Evolutionary conservation across 306 rosid genomes (phyloP).

Genomic region (Trifolium subterraneum): DNA sequence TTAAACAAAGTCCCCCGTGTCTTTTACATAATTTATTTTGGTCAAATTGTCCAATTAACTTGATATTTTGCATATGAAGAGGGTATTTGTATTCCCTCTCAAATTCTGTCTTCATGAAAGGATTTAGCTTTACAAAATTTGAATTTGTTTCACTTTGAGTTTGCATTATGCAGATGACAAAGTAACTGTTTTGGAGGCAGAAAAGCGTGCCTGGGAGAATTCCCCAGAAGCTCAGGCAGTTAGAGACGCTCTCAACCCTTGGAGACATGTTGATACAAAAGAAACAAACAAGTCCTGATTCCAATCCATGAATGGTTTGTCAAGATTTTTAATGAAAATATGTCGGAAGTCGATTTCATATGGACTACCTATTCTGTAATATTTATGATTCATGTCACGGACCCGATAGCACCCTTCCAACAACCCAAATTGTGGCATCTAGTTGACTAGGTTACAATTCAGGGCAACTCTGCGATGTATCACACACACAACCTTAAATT

Average conservation of each 20-base stretch:
- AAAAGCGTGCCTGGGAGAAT: constrained; percentile 79
- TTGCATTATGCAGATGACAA: constrained; percentile 70
- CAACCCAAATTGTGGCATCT: background rate
- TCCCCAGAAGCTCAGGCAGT: constrained; percentile 77
- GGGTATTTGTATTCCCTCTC: background rate
- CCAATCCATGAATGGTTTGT: constrained; percentile 1
- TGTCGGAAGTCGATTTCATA: constrained; percentile 10
- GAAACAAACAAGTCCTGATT: constrained; percentile 45
- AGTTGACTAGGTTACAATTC: background rate
- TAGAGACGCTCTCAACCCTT: constrained; percentile 66
- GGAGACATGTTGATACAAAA: constrained; percentile 47
- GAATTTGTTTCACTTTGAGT: constrained; percentile 27
- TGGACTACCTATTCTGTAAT: constrained; percentile 21
- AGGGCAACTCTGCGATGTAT: background rate
- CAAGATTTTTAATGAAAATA: constrained; percentile 9
- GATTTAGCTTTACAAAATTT: constrained; percentile 3
- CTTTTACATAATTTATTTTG: constrained; percentile 5
- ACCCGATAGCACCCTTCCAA: background rate
- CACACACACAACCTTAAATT: background rate
- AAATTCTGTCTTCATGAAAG: background rate
- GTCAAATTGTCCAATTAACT: constrained; percentile 9
- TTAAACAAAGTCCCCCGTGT: background rate
- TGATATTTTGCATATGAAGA: background rate
- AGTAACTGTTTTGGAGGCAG: constrained; percentile 87
- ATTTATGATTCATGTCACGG: background rate